Percentiles rank a stretch among this genome's conserved stretches.
Conservation (phyloP, 176 grass and related monocot species). For the Eragrostis curvula region DNA sequence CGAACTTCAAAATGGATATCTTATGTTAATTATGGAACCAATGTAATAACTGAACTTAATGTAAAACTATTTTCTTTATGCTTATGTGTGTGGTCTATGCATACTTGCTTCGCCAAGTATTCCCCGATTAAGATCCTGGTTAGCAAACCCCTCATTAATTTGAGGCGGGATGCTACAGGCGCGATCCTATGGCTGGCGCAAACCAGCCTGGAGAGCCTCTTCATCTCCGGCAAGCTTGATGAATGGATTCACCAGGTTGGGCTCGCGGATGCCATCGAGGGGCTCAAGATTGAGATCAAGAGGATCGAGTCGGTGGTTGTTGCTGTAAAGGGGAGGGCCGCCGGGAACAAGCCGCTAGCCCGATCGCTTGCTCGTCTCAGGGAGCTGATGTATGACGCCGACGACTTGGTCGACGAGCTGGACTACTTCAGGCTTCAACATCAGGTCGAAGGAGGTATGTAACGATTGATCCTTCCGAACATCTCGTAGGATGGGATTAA, state of each 20-base stretch:
- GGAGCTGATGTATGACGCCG: slow-evolving; percentile 41
- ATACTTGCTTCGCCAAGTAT: too few relatives aligned
- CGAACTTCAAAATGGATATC: too few relatives aligned
- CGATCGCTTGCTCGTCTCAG: not conserved
- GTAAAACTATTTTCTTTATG: too few relatives aligned
- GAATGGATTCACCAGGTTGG: not conserved
- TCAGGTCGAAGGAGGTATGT: slow-evolving; percentile 13
- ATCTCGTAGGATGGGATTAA: too few relatives aligned
- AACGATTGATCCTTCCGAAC: too few relatives aligned
- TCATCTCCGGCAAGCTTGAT: not conserved
- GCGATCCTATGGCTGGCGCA: not conserved
- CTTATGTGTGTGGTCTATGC: too few relatives aligned
- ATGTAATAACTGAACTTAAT: too few relatives aligned
- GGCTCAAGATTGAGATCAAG: not conserved
- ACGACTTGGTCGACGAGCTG: slow-evolving; percentile 43
- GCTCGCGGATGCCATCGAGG: not conserved
- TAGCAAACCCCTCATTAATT: too few relatives aligned
- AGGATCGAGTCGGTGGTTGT: not conserved
- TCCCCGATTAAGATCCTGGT: too few relatives aligned
- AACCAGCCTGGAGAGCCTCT: not conserved
- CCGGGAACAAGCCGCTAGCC: not conserved
- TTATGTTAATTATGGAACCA: too few relatives aligned
- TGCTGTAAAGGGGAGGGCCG: not conserved
- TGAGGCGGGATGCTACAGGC: too few relatives aligned
- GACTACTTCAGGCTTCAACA: slow-evolving; percentile 39